These are phyloP conservation scores for Epichloe amarillans DNA, from an alignment of 2,329 filamentous ascomycete genomes.

Conservation along the genomic window DNA sequence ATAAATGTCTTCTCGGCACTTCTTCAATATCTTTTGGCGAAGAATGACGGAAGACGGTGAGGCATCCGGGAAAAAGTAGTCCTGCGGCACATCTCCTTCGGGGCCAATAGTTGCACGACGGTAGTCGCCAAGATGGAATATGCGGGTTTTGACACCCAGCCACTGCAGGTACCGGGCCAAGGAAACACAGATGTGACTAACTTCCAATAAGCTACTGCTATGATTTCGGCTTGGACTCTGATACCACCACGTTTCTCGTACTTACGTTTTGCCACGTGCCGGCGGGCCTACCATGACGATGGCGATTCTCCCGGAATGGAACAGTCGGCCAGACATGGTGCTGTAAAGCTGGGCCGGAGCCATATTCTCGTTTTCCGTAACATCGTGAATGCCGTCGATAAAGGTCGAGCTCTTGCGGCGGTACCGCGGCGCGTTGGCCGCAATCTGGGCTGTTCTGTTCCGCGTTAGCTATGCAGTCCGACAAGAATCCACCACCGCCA, in stretches of 20 bases:
- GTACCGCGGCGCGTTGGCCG: conserved; percentile 79
- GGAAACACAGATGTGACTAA: conserved; percentile 84
- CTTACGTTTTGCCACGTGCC: conserved; percentile 85
- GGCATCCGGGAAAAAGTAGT: conserved; percentile 96
- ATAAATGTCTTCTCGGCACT: conserved; percentile 94
- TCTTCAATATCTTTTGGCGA: conserved; percentile 93
- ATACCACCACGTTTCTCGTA: conserved; percentile 7
- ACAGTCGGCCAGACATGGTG: conserved; percentile 91
- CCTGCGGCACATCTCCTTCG: conserved; percentile 75
- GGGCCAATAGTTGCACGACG: conserved; percentile 79
- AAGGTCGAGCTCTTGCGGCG: conserved; percentile 89
- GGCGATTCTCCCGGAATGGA: conserved; percentile 92
- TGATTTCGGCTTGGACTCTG: neutral
- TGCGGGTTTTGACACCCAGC: conserved; percentile 95
- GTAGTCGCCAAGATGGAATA: conserved; percentile 96
- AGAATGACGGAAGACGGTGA: conserved; percentile 85
- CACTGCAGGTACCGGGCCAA: conserved; percentile 89
- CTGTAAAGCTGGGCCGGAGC: conserved; percentile 96
- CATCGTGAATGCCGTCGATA: conserved; percentile 92
- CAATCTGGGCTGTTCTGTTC: conserved; percentile 73
- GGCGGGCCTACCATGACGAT: conserved; percentile 95
- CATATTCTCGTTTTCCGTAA: conserved; percentile 67
- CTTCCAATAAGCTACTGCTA: neutral
- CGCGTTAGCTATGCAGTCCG: neutral
- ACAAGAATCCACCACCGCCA: neutral